Evolutionary conservation across 1,284 basidiomycete species (phyloP).

Genomic region (Exobasidium rhododendri): DNA sequence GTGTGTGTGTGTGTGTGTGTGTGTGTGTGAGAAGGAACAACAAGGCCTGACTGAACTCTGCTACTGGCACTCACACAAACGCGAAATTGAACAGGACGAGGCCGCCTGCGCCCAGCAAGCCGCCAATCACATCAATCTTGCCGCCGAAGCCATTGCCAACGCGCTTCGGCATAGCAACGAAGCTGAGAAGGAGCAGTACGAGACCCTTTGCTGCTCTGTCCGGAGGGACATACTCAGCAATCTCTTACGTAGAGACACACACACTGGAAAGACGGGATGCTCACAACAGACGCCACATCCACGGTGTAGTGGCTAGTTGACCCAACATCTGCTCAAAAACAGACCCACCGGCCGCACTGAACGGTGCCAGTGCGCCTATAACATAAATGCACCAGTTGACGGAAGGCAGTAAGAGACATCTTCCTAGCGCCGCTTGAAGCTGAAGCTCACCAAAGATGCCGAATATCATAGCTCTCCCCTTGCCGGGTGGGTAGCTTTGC

Average conservation of each 20-base stretch:
- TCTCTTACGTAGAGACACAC: not conserved
- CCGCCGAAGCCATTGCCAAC: slow-evolving; percentile 1
- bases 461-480: not conserved
- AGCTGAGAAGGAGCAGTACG: not conserved
- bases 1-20: too few relatives aligned
- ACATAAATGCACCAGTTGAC: not conserved
- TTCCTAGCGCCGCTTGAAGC: not conserved
- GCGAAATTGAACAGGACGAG: slow-evolving; percentile 7
- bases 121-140: not conserved
- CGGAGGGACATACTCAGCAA: not conserved
- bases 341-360: slow-evolving; percentile 6
- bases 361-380: slow-evolving; percentile 7
- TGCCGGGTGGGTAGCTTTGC: not conserved
- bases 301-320: not conserved
- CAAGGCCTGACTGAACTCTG: not conserved
- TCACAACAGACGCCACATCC: slow-evolving; percentile 6
- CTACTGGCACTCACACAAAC: too few relatives aligned
- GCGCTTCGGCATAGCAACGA: not conserved
- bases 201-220: not conserved
- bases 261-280: too few relatives aligned
- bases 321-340: not conserved
- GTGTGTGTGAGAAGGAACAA: not conserved
- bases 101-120: slow-evolving; percentile 1
- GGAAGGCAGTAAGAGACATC: not conserved
- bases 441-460: slow-evolving; percentile 1